These are phyloP conservation scores for Amaranthus cruentus DNA, from an alignment of 148 eudicot genomes.

Conservation along the genomic window DNA sequence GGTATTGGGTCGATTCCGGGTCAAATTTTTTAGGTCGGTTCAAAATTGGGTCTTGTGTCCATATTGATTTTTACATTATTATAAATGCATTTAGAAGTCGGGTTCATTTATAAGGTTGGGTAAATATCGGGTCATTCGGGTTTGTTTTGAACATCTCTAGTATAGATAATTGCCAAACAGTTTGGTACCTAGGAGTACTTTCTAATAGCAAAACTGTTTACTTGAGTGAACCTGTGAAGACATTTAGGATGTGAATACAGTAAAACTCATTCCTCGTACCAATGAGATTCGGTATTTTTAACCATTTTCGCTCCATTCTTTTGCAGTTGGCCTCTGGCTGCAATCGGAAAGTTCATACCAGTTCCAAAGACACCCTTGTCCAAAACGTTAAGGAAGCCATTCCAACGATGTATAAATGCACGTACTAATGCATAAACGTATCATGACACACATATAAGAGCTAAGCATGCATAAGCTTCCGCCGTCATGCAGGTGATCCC, in stretches of 20 bases:
- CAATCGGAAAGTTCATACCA: constrained; percentile 68
- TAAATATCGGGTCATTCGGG: too few species aligned
- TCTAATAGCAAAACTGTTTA: too few species aligned
- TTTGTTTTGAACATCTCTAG: neutral
- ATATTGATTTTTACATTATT: too few species aligned
- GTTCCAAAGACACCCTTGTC: constrained; percentile 78
- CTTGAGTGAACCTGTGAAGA: too few species aligned
- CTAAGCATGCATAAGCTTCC: constrained; percentile 18
- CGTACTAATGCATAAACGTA: constrained; percentile 27
- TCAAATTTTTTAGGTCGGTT: too few species aligned
- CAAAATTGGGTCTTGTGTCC: too few species aligned
- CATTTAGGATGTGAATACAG: too few species aligned
- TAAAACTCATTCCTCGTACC: neutral
- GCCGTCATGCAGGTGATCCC: constrained; percentile 16
- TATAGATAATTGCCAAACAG: neutral
- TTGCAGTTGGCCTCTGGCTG: constrained; percentile 89
- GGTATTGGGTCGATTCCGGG: too few species aligned
- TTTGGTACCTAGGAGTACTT: neutral
- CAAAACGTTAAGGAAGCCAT: constrained; percentile 52
- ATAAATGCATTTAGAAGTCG: too few species aligned
- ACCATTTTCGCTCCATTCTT: neutral
- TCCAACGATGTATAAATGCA: constrained; percentile 43
- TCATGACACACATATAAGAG: constrained; percentile 9
- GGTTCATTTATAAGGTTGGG: too few species aligned
- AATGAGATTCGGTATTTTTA: constrained; percentile 7